A percentile compares a stretch with the other conserved stretches of the same genome.
Evolutionary conservation across 2,329 filamentous ascomycete genomes (phyloP).

Genomic region (Cytospora piceicola): DNA sequence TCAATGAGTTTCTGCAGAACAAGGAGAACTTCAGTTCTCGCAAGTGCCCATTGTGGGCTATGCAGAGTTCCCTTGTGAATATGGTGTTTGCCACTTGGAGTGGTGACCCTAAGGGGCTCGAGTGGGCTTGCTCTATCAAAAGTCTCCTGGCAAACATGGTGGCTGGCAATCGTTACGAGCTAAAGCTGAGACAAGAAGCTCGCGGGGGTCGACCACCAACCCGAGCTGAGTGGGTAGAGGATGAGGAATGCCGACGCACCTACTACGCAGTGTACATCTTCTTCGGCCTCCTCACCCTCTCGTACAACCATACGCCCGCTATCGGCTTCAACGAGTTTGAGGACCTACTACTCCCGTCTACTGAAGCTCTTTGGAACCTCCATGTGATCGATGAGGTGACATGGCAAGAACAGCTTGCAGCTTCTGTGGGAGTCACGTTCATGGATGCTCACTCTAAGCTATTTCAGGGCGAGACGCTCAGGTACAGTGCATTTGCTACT

Average conservation of each 20-base stretch:
- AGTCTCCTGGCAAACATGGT: slow-evolving; percentile 98
- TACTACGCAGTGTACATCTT: slow-evolving; percentile 99
- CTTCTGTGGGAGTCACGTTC: slow-evolving; percentile 79
- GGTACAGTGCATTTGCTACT: slow-evolving; percentile 95
- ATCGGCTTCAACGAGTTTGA: slow-evolving; percentile 99
- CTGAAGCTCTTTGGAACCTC: slow-evolving; percentile 92
- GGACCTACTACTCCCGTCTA: slow-evolving; percentile 86
- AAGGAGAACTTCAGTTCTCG: slow-evolving; percentile 98
- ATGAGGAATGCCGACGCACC: slow-evolving; percentile 93
- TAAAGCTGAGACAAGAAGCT: slow-evolving; percentile 89
- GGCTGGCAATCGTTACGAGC: slow-evolving; percentile 91
- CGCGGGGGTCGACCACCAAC: slow-evolving; percentile 76
- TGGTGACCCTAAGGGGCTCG: slow-evolving; percentile 92
- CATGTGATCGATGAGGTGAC: slow-evolving; percentile 74
- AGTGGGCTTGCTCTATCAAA: slow-evolving; percentile 99
- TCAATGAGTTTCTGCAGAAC: slow-evolving; percentile 96
- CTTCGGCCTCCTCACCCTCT: slow-evolving; percentile 91
- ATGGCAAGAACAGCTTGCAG: slow-evolving; percentile 81
- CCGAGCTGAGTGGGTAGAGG: slow-evolving; percentile 91
- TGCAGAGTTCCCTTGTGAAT: slow-evolving; percentile 95
- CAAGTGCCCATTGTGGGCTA: slow-evolving; percentile 96
- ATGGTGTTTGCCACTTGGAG: slow-evolving; percentile 99
- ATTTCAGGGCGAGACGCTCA: slow-evolving; percentile 87
- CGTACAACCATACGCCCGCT: slow-evolving; percentile 96
- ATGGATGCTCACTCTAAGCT: slow-evolving; percentile 93